Conservation (phyloP, 108 stramenopile species). For the Skeletonema tropicum region DNA sequence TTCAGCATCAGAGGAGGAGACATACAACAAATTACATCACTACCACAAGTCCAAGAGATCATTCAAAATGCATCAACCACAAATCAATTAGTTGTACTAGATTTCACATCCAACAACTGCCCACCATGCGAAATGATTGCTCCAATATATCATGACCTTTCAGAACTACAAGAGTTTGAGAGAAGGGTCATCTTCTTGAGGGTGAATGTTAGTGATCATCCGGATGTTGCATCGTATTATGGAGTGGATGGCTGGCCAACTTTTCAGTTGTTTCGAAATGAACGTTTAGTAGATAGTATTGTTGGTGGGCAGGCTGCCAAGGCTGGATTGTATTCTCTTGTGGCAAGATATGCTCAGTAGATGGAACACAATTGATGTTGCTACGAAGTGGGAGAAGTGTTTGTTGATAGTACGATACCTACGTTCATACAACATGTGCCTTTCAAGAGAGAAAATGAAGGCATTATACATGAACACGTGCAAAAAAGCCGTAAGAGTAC, state of each 20-base stretch:
- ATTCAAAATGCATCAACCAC: constrained; percentile 6
- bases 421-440: too few relatives aligned
- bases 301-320: constrained; percentile 34
- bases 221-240: constrained; percentile 27
- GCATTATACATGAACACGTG: too few relatives aligned
- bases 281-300: constrained; percentile 7
- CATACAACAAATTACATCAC: constrained; percentile 19
- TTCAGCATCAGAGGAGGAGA: constrained; percentile 9
- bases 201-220: constrained; percentile 36
- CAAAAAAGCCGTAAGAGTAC: too few relatives aligned
- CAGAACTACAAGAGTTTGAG: constrained; percentile 15
- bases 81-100: constrained; percentile 24
- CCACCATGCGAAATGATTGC: constrained; percentile 44
- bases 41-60: constrained; percentile 15
- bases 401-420: too few relatives aligned
- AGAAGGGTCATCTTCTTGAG: constrained; percentile 17
- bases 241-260: constrained; percentile 44
- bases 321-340: constrained; percentile 21
- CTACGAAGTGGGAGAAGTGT: too few relatives aligned
- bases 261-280: constrained; percentile 28
- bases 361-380: too few relatives aligned
- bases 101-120: constrained; percentile 36
- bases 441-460: too few relatives aligned
- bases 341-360: constrained; percentile 10
- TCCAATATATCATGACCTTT: constrained; percentile 31